Percentiles rank a stretch among this genome's conserved stretches.
Conservation (phyloP, 2,329 filamentous ascomycete species). For the Cadophora sp. region DNA sequence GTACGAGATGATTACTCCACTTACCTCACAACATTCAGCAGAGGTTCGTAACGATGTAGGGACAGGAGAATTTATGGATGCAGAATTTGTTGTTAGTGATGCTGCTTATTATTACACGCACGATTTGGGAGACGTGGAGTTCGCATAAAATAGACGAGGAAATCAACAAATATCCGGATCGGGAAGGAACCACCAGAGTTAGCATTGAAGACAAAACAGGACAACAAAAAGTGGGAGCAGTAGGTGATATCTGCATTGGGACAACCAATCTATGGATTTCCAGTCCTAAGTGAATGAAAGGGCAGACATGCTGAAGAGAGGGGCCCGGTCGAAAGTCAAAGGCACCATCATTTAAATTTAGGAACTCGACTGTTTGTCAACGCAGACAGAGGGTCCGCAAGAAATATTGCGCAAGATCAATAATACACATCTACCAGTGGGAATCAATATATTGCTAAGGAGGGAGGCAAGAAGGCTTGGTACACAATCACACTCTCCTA, state of each 20-base stretch:
- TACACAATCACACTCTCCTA: not conserved
- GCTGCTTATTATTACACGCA: not conserved
- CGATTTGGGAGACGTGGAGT: not conserved
- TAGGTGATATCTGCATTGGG: not conserved
- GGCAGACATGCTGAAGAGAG: no score
- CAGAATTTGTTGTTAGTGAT: not conserved
- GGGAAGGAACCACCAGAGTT: not conserved
- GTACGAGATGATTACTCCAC: not conserved
- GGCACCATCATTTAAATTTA: not conserved
- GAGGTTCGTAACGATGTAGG: no score
- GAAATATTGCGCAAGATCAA: not conserved
- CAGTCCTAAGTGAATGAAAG: no score
- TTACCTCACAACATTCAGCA: not conserved
- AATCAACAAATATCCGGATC: conserved; percentile 7
- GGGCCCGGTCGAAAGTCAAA: no score
- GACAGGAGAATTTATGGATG: no score
- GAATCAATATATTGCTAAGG: no score
- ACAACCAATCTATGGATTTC: not conserved
- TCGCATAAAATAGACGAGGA: not conserved
- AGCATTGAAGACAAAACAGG: not conserved
- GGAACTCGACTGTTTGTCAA: not conserved
- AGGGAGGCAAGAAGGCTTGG: not conserved
- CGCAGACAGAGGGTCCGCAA: no score
- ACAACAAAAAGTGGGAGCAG: not conserved
- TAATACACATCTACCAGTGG: no score